Conservation (phyloP, 2,329 filamentous ascomycete genomes). For the Ascochyta clinopodiicola region DNA sequence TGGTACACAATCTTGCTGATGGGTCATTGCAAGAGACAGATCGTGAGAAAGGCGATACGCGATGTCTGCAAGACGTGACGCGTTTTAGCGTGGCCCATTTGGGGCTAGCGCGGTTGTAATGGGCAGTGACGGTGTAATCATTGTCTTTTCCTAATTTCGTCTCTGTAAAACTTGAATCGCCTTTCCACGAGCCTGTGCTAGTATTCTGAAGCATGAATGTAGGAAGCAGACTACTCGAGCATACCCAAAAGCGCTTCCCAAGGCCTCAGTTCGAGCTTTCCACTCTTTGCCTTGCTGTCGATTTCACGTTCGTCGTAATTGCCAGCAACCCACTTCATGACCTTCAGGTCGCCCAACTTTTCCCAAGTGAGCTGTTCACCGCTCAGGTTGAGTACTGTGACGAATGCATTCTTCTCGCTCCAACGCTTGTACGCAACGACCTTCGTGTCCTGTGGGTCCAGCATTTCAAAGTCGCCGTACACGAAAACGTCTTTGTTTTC, state of each 20-base stretch:
- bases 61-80: not conserved
- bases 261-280: constrained; percentile 35
- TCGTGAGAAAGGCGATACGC: too few relatives aligned
- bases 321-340: constrained; percentile 46
- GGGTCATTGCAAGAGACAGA: too few relatives aligned
- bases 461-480: constrained; percentile 64
- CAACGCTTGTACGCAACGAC: constrained; percentile 44
- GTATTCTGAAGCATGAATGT: not conserved
- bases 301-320: constrained; percentile 44
- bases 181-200: not conserved
- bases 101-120: not conserved
- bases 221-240: constrained; percentile 12
- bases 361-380: constrained; percentile 39
- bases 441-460: constrained; percentile 55
- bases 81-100: not conserved
- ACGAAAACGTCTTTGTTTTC: constrained; percentile 66
- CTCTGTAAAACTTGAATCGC: not conserved
- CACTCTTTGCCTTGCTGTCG: constrained; percentile 23
- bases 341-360: constrained; percentile 32
- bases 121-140: too few relatives aligned
- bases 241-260: constrained; percentile 47
- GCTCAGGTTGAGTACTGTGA: constrained; percentile 45
- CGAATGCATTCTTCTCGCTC: constrained; percentile 34
- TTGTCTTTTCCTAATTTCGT: too few relatives aligned
- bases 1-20: too few relatives aligned